Percentiles rank a stretch among this genome's conserved stretches.
Conservation (phyloP, 306 rosid species). For the Trichosanthes truncata region DNA sequence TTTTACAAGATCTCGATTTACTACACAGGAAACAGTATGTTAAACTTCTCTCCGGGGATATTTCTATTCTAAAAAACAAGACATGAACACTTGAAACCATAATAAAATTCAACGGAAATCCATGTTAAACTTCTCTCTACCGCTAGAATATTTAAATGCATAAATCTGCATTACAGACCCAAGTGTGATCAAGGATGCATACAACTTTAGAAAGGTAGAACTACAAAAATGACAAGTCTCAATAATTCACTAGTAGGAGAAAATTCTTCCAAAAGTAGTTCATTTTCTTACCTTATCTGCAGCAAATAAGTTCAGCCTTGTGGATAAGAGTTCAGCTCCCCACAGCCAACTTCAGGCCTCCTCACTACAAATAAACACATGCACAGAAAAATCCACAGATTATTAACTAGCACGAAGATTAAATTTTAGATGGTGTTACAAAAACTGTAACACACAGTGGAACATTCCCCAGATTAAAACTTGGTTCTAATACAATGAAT, state of each 20-base stretch:
- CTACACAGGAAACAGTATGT: not conserved
- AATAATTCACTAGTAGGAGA: not conserved
- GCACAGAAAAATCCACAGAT: not conserved
- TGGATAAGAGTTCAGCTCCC: not conserved
- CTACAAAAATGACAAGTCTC: not conserved
- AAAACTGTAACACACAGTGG: not conserved
- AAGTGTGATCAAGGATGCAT: not conserved
- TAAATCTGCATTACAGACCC: not conserved
- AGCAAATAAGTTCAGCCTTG: not conserved
- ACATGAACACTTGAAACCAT: not conserved
- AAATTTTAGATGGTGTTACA: not conserved
- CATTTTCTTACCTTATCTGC: conserved; percentile 10
- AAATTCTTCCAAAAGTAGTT: conserved; percentile 3
- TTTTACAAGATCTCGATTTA: not conserved
- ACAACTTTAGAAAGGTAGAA: not conserved
- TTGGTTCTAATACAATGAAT: not conserved
- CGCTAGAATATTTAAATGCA: not conserved
- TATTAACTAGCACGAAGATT: not conserved
- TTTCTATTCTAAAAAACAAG: not conserved
- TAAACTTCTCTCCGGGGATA: too few species aligned
- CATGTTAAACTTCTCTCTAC: not conserved
- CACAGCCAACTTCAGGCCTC: conserved; percentile 8
- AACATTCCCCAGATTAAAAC: not conserved
- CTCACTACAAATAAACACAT: not conserved
- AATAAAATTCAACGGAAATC: not conserved